Evolutionary conservation across 1,139 yeast genomes (phyloP).

Genomic region (Diutina scorzettiae): DNA sequence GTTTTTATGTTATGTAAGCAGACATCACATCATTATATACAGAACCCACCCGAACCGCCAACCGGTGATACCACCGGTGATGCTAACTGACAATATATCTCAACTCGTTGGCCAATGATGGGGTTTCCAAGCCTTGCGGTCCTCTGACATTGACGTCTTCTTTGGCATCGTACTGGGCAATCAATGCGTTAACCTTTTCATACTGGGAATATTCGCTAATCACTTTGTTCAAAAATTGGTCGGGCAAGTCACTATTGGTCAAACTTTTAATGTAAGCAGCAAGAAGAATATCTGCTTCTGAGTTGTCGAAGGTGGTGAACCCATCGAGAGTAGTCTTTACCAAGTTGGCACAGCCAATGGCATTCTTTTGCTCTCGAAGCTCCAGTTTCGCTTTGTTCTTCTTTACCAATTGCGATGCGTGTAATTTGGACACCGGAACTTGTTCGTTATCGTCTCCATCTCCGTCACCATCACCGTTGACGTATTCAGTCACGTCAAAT

Average conservation of each 20-base stretch:
- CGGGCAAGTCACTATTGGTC: constrained; percentile 12
- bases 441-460: constrained; percentile 10
- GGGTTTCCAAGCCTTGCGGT: constrained; percentile 21
- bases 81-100: constrained; percentile 9
- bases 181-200: not conserved
- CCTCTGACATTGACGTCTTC: constrained; percentile 9
- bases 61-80: too few species aligned
- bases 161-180: not conserved
- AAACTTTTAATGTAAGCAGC: constrained; percentile 14
- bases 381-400: constrained; percentile 29
- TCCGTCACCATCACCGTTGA: constrained; percentile 15
- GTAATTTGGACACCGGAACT: constrained; percentile 36
- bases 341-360: constrained; percentile 37
- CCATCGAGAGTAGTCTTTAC: constrained; percentile 22
- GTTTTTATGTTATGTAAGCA: too few species aligned
- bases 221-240: constrained; percentile 21
- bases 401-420: constrained; percentile 34
- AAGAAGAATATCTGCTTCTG: not conserved
- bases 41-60: too few species aligned
- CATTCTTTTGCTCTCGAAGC: constrained; percentile 37
- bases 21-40: too few species aligned
- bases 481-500: constrained; percentile 17
- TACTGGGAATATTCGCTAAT: constrained; percentile 9
- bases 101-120: constrained; percentile 26
- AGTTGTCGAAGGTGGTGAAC: not conserved